These are phyloP conservation scores for Musa troglodytarum DNA, from an alignment of 176 grass and related monocot species.

Conservation along the genomic window DNA sequence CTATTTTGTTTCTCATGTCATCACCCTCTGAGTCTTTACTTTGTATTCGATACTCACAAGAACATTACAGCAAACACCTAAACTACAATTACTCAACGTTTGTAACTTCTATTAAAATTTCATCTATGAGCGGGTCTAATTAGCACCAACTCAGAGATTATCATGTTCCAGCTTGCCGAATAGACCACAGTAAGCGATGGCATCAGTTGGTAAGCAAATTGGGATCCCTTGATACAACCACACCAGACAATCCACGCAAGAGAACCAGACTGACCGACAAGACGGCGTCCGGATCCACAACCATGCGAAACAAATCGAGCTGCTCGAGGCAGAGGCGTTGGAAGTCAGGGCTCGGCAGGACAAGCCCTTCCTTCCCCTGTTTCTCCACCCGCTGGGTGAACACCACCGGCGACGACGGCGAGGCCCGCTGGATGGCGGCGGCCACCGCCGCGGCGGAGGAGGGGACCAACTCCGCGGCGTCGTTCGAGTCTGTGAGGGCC, in stretches of 20 bases:
- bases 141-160: not conserved
- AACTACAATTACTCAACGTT: not conserved
- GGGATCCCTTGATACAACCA: not conserved
- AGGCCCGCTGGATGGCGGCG: conserved; percentile 40
- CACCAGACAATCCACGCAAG: not conserved
- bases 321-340: conserved; percentile 52
- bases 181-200: not conserved
- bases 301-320: conserved; percentile 58
- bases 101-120: not conserved
- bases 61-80: not conserved
- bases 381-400: conserved; percentile 31
- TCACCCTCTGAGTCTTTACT: not conserved
- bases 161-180: not conserved
- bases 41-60: not conserved
- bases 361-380: conserved; percentile 9
- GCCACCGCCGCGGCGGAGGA: conserved; percentile 48
- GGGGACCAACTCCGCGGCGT: conserved; percentile 22
- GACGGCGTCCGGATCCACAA: conserved; percentile 37
- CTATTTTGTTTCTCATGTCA: not conserved
- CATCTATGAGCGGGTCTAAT: not conserved
- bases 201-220: not conserved
- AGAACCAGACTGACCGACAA: conserved; percentile 36
- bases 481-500: not conserved
- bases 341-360: conserved; percentile 58
- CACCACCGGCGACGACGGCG: conserved; percentile 38